These are phyloP conservation scores for Sporormia fimetaria DNA, from an alignment of 495 filamentous ascomycete genomes.

Conservation along the genomic window DNA sequence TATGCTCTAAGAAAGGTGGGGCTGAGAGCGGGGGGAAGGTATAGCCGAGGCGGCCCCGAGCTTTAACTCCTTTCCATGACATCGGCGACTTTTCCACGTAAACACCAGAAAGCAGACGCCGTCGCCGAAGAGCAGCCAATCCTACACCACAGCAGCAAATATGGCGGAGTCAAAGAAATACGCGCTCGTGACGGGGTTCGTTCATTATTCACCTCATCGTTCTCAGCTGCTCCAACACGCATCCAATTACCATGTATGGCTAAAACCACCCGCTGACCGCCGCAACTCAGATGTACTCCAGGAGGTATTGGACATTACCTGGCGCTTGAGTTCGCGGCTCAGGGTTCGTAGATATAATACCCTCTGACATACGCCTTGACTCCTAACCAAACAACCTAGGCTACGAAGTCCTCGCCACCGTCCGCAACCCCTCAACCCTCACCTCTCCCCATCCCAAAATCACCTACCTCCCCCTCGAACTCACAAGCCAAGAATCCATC, in stretches of 20 bases:
- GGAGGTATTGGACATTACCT: slow-evolving; percentile 50
- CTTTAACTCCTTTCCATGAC: not conserved
- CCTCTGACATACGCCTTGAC: not conserved
- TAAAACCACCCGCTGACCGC: slow-evolving; percentile 4
- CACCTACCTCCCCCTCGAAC: slow-evolving; percentile 44
- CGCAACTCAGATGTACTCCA: slow-evolving; percentile 38
- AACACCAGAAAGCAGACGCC: not conserved
- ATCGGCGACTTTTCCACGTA: slow-evolving; percentile 1
- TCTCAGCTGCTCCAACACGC: not conserved
- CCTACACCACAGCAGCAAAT: not conserved
- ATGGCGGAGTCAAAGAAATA: slow-evolving; percentile 15
- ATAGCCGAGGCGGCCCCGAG: not conserved
- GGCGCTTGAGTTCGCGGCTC: slow-evolving; percentile 43
- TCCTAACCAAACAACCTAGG: slow-evolving; percentile 9
- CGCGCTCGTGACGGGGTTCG: slow-evolving; percentile 23
- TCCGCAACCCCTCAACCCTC: slow-evolving; percentile 40
- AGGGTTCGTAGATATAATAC: slow-evolving; percentile 26
- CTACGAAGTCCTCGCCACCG: slow-evolving; percentile 47
- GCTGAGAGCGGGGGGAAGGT: too few species aligned
- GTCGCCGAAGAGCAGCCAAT: not conserved
- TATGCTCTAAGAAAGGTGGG: too few species aligned
- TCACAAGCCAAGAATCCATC: slow-evolving; percentile 40
- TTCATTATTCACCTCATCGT: not conserved
- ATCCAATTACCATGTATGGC: not conserved
- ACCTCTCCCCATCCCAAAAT: slow-evolving; percentile 39